Conservation (phyloP, 2,329 filamentous ascomycete genomes). For the Sclerotiophoma versabilis region DNA sequence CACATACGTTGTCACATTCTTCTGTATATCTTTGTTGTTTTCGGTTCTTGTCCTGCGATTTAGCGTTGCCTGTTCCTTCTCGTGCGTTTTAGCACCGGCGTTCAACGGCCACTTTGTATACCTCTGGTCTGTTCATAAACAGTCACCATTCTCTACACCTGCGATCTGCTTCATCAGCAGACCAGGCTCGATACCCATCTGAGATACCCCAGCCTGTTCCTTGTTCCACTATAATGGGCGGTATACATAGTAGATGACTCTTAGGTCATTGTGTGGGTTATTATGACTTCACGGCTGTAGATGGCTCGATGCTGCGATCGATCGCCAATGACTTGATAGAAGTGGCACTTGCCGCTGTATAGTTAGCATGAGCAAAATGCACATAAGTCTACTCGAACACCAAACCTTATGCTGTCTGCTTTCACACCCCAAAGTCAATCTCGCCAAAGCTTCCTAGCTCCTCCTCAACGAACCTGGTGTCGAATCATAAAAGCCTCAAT, state of each 20-base stretch:
- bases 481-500: conserved; percentile 5
- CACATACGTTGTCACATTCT: conserved; percentile 26
- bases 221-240: conserved; percentile 20
- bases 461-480: not conserved
- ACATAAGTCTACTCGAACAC: not conserved
- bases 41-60: conserved; percentile 30
- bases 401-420: not conserved
- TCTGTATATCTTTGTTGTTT: conserved; percentile 25
- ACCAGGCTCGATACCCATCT: conserved; percentile 32
- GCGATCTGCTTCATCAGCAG: conserved; percentile 5
- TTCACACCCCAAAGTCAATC: not conserved
- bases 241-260: conserved; percentile 20
- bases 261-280: conserved; percentile 10
- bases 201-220: conserved; percentile 35
- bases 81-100: conserved; percentile 29
- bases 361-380: conserved; percentile 11
- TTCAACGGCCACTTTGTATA: conserved; percentile 10
- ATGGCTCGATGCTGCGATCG: conserved; percentile 17
- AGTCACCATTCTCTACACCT: conserved; percentile 7
- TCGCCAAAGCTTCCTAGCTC: not conserved
- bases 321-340: conserved; percentile 12
- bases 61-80: conserved; percentile 26
- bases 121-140: conserved; percentile 7
- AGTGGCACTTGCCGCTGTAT: conserved; percentile 9
- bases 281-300: conserved; percentile 18